These are phyloP conservation scores for Claviceps africana DNA, from an alignment of 2,329 filamentous ascomycete species.

Conservation along the genomic window DNA sequence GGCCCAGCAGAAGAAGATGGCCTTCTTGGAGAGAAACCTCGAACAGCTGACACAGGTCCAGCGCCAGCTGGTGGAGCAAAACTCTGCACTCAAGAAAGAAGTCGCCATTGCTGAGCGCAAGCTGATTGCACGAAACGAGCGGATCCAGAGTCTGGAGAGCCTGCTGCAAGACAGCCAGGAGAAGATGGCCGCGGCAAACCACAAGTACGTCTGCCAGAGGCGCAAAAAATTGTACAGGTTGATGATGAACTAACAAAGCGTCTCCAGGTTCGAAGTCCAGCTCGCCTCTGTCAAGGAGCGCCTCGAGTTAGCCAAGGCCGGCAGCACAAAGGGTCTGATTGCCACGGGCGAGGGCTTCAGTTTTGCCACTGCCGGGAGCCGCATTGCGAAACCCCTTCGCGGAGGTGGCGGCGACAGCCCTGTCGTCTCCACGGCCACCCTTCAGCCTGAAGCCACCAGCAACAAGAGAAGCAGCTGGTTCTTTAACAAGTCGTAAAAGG, in stretches of 20 bases:
- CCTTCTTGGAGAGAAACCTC: slow-evolving; percentile 93
- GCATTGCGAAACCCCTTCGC: slow-evolving; percentile 55
- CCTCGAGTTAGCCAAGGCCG: slow-evolving; percentile 84
- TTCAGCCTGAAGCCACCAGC: slow-evolving; percentile 39
- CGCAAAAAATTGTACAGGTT: background rate
- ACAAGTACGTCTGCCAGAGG: slow-evolving; percentile 54
- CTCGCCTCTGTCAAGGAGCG: slow-evolving; percentile 95
- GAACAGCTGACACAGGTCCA: slow-evolving; percentile 97
- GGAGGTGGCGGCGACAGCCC: slow-evolving; percentile 39
- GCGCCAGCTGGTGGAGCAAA: slow-evolving; percentile 94
- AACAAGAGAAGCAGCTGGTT: slow-evolving; percentile 63
- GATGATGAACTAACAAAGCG: background rate
- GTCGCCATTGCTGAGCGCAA: slow-evolving; percentile 97
- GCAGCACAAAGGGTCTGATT: slow-evolving; percentile 72
- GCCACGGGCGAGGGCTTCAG: slow-evolving; percentile 56
- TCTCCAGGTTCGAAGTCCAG: slow-evolving; percentile 79
- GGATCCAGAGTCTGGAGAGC: slow-evolving; percentile 84
- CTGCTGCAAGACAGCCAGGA: slow-evolving; percentile 94
- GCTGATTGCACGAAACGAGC: slow-evolving; percentile 88
- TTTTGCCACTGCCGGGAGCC: slow-evolving; percentile 49
- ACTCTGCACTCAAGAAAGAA: slow-evolving; percentile 94
- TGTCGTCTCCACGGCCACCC: slow-evolving; percentile 41
- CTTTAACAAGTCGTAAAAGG: slow-evolving; percentile 45
- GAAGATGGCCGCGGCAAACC: slow-evolving; percentile 92
- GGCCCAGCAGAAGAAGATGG: slow-evolving; percentile 99